Base-by-base conservation (phyloP, 805 yeast species). In the Starmerella cellae region DNA sequence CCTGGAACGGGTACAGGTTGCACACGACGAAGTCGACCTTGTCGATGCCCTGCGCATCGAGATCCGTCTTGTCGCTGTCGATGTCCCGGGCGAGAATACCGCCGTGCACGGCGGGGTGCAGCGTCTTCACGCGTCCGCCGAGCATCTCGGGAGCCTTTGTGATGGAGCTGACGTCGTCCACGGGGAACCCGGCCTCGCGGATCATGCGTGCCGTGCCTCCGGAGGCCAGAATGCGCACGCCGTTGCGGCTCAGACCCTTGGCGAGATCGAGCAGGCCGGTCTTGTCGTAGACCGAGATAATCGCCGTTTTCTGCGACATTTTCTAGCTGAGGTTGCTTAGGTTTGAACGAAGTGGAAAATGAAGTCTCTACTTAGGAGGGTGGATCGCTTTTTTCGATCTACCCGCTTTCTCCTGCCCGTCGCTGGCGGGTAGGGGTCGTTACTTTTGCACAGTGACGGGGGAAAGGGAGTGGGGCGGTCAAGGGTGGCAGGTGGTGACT, bases 71-170 rank as follows among this genome's bases (percentile, higher is more conserved):
- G 65, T 91, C 98, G 50, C 81, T 70, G 55, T 82, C 94, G 62
- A 84, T 73, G 67, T 91, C 75, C 69, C 97, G 77, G 40, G 98
- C 97, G 54, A 91, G 73, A 57, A 91, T 91, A 60, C 68, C 67
- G 56, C 95, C 98, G 63, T 91, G 98, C 48, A 91, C 95, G 24
- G 97, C 98, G 32, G 98, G 98, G 63, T 91, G 98, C 56, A 91
- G 71, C 46, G 98, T 91, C 70, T 91, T 91, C 55, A 91, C 98
- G 67, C 98, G 76, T 51, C 98, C 98, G 50, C 96, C 95, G 54
- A 91, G 72, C 95, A 91, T 91, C 66, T 91, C 98, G 41, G 98
- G 98, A 32, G 97, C 97, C 60, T 91, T 95, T 29, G 98, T 91
- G 62, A 91, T 84, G 46, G 91, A 62, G 32, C 93, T 78, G 32